phyloP scores from a whole-genome alignment of 1,139 yeast species.

The Saccharomyces hybrid region DNA sequence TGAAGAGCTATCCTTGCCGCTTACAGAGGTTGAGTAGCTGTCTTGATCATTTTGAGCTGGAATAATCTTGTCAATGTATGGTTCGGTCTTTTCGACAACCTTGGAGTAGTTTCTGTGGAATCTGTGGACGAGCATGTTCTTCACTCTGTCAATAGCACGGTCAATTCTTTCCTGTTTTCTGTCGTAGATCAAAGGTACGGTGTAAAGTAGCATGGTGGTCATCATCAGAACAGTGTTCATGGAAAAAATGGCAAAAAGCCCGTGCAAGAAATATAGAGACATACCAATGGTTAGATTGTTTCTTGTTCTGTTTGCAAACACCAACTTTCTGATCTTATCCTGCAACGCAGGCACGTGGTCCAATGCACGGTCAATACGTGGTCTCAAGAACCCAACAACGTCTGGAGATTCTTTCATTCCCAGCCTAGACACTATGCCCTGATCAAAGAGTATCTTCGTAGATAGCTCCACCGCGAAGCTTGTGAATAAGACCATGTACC shows the following conservation, averaged over 20 bases:
- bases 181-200: conserved; percentile 65
- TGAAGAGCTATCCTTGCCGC: not conserved
- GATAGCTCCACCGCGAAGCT: conserved; percentile 62
- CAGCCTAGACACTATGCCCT: conserved; percentile 54
- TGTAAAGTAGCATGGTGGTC: conserved; percentile 55
- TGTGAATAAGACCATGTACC: conserved; percentile 32
- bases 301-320: conserved; percentile 17
- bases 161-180: conserved; percentile 73
- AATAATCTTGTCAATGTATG: not conserved
- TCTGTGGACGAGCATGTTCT: conserved; percentile 27
- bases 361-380: conserved; percentile 29
- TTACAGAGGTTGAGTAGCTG: not conserved
- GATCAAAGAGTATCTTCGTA: conserved; percentile 56
- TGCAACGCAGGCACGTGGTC: conserved; percentile 3
- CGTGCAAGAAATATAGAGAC: conserved; percentile 52
- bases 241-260: conserved; percentile 66
- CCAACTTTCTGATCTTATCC: not conserved
- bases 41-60: not conserved
- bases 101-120: not conserved
- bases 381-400: conserved; percentile 38
- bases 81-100: not conserved
- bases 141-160: conserved; percentile 52
- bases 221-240: conserved; percentile 55
- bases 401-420: conserved; percentile 21
- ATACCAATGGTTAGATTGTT: conserved; percentile 16